Conservation (phyloP, 148 eudicot genomes). For the Camellia japonica region DNA sequence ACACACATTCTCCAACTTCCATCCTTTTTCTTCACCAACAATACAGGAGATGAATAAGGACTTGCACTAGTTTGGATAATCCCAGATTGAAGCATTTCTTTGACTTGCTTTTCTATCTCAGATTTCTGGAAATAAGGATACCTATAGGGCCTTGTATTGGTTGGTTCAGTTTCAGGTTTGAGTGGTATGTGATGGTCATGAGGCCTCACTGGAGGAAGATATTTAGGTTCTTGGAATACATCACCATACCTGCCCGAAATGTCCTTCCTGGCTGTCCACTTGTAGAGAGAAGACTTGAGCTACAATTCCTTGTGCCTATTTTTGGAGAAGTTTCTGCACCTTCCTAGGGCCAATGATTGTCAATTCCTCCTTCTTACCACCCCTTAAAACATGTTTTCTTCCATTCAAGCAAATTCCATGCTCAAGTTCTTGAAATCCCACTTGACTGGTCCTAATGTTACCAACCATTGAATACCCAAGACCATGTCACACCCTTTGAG, state of each 20-base stretch:
- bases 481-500: not conserved
- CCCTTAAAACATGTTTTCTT: no score
- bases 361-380: no score
- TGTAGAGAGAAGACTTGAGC: no score
- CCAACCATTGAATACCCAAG: not conserved
- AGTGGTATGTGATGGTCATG: slow-evolving; percentile 3
- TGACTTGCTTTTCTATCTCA: not conserved
- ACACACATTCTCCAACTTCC: slow-evolving; percentile 9
- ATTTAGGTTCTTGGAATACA: not conserved
- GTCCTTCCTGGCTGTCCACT: no score
- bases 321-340: no score
- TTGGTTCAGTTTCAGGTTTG: not conserved
- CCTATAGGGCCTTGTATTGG: slow-evolving; percentile 8
- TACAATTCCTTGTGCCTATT: no score
- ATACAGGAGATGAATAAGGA: not conserved
- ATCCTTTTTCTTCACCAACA: slow-evolving; percentile 17
- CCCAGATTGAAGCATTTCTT: not conserved
- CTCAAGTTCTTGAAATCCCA: no score
- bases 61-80: not conserved
- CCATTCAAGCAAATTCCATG: no score
- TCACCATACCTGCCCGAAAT: not conserved
- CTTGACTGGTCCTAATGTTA: no score
- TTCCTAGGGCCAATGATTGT: no score
- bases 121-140: not conserved
- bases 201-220: not conserved